These are phyloP conservation scores for Irpex sp. DNA, from an alignment of 1,284 basidiomycete species.

Conservation along the genomic window DNA sequence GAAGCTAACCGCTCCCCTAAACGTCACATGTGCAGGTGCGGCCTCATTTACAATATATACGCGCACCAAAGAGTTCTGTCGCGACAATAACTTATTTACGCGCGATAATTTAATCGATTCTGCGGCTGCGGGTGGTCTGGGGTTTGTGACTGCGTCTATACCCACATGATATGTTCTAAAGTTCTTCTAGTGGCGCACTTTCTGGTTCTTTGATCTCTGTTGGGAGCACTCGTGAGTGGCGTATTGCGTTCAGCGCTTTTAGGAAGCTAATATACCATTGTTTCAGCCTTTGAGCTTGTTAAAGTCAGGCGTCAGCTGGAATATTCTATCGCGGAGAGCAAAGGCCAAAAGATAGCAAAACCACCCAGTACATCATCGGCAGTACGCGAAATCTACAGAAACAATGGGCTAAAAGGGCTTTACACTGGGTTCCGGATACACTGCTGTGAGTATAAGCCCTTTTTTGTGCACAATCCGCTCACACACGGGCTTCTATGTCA, in stretches of 20 bases:
- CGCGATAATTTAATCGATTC: slow-evolving; percentile 64
- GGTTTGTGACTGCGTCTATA: slow-evolving; percentile 17
- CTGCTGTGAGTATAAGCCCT: slow-evolving; percentile 48
- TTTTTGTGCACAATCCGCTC: slow-evolving; percentile 3
- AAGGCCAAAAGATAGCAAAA: slow-evolving; percentile 62
- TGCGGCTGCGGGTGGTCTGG: slow-evolving; percentile 71
- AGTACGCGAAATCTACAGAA: slow-evolving; percentile 65
- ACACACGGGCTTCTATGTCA: slow-evolving; percentile 23
- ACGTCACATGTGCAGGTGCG: slow-evolving; percentile 48
- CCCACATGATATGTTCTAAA: neutral
- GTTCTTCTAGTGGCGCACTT: slow-evolving; percentile 57
- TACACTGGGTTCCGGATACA: slow-evolving; percentile 86
- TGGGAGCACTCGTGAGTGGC: slow-evolving; percentile 76
- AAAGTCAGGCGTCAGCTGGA: slow-evolving; percentile 94
- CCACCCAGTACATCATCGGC: slow-evolving; percentile 73
- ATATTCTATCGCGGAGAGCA: slow-evolving; percentile 84
- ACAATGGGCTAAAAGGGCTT: slow-evolving; percentile 67
- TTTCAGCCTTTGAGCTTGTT: slow-evolving; percentile 85
- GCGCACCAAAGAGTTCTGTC: slow-evolving; percentile 80
- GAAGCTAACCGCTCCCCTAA: slow-evolving; percentile 7
- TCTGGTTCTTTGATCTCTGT: slow-evolving; percentile 83
- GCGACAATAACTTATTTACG: slow-evolving; percentile 55
- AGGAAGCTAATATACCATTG: neutral
- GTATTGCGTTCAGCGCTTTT: neutral
- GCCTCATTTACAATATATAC: slow-evolving; percentile 95